Evolutionary conservation across 2,329 filamentous ascomycete species (phyloP), one percentile per base, ranked within the genome.

Genomic region (Ophiocordyceps australis): DNA sequence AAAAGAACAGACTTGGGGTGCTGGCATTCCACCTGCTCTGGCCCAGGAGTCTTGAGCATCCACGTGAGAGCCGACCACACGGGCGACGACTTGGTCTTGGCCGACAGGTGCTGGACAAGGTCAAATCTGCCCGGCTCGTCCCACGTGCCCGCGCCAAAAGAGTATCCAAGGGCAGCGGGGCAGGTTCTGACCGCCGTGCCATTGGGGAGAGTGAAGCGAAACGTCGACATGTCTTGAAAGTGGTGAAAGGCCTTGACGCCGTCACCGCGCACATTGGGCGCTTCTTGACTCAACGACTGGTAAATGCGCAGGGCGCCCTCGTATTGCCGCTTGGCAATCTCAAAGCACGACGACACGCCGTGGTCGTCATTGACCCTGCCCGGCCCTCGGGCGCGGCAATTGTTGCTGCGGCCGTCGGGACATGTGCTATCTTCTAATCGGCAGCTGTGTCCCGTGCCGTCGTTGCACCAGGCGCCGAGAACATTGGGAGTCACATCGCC

Each of bases 401-500:
- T 52, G 35, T 79, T 63, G 10, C 62, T 71, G 39, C 59, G 71
- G 17, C 74, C 74, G 28, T 71, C 64, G 27, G 52, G 49, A 39
- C 85, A 94, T 2, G 82, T 85, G 49, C 81, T 91, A 41, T 86
- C 85, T 37, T 82, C 66, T 37, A 79, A 72, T 34, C 63, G 72
- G 47, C 80, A 89, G 50, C 64, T 55, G 35, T 69, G 47, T 13
- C 73, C 76, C 6, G 76, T 72, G 4, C 78, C 80, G 43, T 89
- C 83, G 45, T 94, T 82, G 38, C 86, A 94, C 57, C 71, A 91
- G 3, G 85, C 81, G 2, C 85, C 85, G 6, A 81, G 61, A 1
- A 85, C 68, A 38, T 93, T 94, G 3, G 86, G 86, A 3, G 75
- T 79, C 0, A 83, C 92, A 41, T 95, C 86, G 17, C 82, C 85